These are phyloP conservation scores for Furcasterigmium sp. DNA, from an alignment of 2,329 filamentous ascomycete species.

Conservation along the genomic window DNA sequence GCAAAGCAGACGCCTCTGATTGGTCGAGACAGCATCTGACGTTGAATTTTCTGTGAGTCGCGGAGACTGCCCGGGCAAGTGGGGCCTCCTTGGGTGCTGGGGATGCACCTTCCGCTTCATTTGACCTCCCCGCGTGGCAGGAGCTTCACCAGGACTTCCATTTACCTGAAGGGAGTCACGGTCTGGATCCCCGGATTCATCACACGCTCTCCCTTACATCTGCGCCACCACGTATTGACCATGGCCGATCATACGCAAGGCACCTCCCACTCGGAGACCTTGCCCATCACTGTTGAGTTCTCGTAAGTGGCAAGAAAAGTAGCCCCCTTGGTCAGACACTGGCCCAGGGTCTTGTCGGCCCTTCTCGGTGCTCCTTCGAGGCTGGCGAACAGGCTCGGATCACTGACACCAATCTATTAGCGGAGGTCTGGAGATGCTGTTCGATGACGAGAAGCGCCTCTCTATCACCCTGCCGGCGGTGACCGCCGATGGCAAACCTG, in stretches of 20 bases:
- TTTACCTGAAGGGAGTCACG: too few species aligned
- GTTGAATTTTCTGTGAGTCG: constrained; percentile 11
- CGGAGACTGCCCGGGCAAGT: not conserved
- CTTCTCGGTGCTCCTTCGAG: not conserved
- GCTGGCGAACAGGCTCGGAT: too few species aligned
- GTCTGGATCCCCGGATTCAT: too few species aligned
- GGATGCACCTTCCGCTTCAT: not conserved
- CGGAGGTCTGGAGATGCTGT: constrained; percentile 91
- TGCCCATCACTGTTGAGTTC: constrained; percentile 70
- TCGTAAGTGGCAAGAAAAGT: constrained; percentile 28
- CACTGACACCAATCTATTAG: constrained; percentile 35
- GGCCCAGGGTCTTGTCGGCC: constrained; percentile 3
- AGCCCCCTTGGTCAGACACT: not conserved
- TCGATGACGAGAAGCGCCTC: constrained; percentile 75
- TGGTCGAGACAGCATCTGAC: constrained; percentile 20
- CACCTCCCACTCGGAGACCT: constrained; percentile 17
- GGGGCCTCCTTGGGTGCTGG: too few species aligned
- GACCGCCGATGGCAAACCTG: constrained; percentile 52
- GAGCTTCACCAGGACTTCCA: too few species aligned
- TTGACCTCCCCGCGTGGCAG: not conserved
- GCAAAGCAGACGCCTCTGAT: constrained; percentile 22
- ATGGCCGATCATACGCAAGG: not conserved
- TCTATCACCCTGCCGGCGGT: constrained; percentile 60
- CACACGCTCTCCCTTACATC: too few species aligned
- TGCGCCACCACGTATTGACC: not conserved